phyloP scores from a whole-genome alignment of 2,329 filamentous ascomycete genomes.

The Sporothrix pseudoabietina region DNA sequence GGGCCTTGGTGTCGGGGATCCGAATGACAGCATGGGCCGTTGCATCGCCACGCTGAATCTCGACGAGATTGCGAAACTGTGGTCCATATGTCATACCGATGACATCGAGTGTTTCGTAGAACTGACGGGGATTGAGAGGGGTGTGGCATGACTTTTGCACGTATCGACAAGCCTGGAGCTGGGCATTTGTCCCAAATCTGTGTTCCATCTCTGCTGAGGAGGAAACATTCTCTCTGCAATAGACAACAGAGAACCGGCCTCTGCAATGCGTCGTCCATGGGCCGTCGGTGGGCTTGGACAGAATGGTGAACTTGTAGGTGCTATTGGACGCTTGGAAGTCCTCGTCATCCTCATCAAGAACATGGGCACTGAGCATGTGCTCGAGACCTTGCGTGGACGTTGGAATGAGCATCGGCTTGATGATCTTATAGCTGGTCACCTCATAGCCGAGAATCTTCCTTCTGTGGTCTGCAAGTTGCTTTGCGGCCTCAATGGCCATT shows the following conservation, averaged over 20 bases:
- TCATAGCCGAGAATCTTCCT: slow-evolving; percentile 30
- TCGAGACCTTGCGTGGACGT: slow-evolving; percentile 47
- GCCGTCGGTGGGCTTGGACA: slow-evolving; percentile 48
- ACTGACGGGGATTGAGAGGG: slow-evolving; percentile 46
- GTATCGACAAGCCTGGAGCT: slow-evolving; percentile 34
- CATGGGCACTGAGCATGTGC: slow-evolving; percentile 51
- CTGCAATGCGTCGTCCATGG: slow-evolving; percentile 47
- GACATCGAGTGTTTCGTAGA: slow-evolving; percentile 55
- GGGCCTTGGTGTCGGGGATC: slow-evolving; percentile 53
- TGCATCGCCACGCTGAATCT: slow-evolving; percentile 31
- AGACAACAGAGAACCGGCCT: slow-evolving; percentile 38
- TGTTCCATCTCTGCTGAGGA: not conserved
- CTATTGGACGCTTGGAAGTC: not conserved
- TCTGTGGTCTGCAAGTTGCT: slow-evolving; percentile 35
- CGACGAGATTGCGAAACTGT: slow-evolving; percentile 52
- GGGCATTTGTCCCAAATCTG: not conserved
- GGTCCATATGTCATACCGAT: slow-evolving; percentile 57
- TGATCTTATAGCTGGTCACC: slow-evolving; percentile 33
- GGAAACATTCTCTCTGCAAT: not conserved
- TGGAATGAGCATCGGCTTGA: slow-evolving; percentile 36
- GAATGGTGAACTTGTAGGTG: slow-evolving; percentile 42
- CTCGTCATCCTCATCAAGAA: slow-evolving; percentile 29
- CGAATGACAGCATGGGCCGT: slow-evolving; percentile 44
- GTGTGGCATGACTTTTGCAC: slow-evolving; percentile 41
- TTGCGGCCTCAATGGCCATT: slow-evolving; percentile 46